Conservation (phyloP, 305 asterid genomes). For the Fraxinus paxiana region DNA sequence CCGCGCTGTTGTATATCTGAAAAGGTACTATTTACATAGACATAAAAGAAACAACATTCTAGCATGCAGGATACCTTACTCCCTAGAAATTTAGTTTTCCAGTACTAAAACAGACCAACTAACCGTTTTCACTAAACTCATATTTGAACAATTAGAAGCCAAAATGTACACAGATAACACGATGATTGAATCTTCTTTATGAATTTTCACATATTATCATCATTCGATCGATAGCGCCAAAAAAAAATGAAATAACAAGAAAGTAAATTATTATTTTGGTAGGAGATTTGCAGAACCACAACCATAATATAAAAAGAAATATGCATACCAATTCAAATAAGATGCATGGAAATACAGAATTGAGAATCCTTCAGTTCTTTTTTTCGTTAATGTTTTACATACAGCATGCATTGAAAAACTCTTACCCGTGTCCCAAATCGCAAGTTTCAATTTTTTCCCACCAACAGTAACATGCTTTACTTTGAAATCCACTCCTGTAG, state of each 20-base stretch:
- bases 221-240: constrained; percentile 4
- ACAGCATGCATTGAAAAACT: background rate
- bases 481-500: constrained; percentile 62
- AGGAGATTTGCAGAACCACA: constrained; percentile 4
- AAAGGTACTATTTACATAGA: background rate
- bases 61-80: background rate
- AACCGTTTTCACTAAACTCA: background rate
- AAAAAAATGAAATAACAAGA: background rate
- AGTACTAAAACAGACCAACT: background rate
- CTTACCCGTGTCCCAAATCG: constrained; percentile 97
- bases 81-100: background rate
- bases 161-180: background rate
- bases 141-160: background rate
- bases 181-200: background rate
- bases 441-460: constrained; percentile 91
- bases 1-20: background rate
- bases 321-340: background rate
- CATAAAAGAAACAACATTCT: background rate
- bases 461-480: constrained; percentile 78
- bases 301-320: background rate
- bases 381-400: background rate
- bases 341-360: background rate
- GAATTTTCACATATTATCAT: background rate
- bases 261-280: background rate
- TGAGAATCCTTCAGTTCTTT: background rate